Evolutionary conservation across 2,329 filamentous ascomycete genomes (phyloP), one percentile per base, ranked within the genome.

Genomic region (Fusarium virguliforme): DNA sequence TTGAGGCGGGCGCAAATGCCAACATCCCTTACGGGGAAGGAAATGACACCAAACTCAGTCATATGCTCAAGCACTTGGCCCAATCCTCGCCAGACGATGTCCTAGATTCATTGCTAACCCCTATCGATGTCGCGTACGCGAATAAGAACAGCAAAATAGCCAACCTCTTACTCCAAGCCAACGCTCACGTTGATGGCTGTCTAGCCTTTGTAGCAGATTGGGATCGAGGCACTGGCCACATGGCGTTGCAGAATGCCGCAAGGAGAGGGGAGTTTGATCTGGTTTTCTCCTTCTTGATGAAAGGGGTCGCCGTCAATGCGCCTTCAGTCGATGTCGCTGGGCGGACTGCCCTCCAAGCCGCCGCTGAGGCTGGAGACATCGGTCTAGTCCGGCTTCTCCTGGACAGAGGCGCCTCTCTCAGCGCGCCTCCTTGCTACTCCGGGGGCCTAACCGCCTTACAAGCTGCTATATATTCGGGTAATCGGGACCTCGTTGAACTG

Each of bases 241-340:
- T 22, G 8, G 48, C 28, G 8, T 22, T 51, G 7, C n/a, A 34
- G 13, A n/a, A 12, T 34, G 48, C 48, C 2, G n/a, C 9, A 18
- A 8, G 5, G 3, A 10, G 9, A 13, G 28, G 28, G 18, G 4
- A 22, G 2, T n/a, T 3, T 4, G 6, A 22, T 10, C 9, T 32
- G 2, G n/a, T 34, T 6, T 4, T 9, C 13, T 3, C 4, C 6
- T 8, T 51, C 7, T 3, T 51, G 2, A 15, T 1, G n/a, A 12
- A 6, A 22, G 48, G 48, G 1, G 48, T 22, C 3, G 28, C 22
- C 3, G 9, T 51, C 15, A 34, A 51, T 22, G 1, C 15, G 18
- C 4, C 8, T 8, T 26, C 15, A 28, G 3, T 2, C 18, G 0
- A 50, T 4, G 0, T 2, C 4, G 26, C 2, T n/a, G 15, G 8